Evolutionary conservation across 225 moss, liverwort and hornwort genomes (phyloP).

Genomic region (Antitrichia curtipendula): DNA sequence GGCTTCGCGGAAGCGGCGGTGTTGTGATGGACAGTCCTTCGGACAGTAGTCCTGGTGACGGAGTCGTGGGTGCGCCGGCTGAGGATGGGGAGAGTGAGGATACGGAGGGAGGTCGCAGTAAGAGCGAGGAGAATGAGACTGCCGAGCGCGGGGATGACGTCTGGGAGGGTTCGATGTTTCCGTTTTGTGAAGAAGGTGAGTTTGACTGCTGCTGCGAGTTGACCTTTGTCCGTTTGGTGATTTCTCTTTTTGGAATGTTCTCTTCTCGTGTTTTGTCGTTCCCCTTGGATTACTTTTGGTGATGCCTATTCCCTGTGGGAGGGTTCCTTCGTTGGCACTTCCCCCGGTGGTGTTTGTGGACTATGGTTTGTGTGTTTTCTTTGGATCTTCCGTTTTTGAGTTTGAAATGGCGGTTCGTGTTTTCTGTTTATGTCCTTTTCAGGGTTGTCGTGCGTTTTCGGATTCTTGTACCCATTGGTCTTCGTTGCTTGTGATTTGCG

Average conservation of each 20-base stretch:
- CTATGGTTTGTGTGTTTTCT: too few species aligned
- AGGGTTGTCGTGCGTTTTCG: background rate
- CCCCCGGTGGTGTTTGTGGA: too few species aligned
- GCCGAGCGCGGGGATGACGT: conserved; percentile 70
- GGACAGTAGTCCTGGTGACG: conserved; percentile 6
- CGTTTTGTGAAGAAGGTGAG: conserved; percentile 87
- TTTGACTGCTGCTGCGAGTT: background rate
- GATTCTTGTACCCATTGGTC: background rate
- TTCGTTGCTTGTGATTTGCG: background rate
- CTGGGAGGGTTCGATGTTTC: conserved; percentile 96
- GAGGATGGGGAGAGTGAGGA: conserved; percentile 85
- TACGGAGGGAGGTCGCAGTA: conserved; percentile 65
- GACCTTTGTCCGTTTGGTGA: background rate
- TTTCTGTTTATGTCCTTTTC: background rate
- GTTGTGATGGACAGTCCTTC: conserved; percentile 24
- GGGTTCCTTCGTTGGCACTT: too few species aligned
- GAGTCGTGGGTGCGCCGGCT: conserved; percentile 17
- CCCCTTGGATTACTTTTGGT: background rate
- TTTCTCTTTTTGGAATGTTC: background rate
- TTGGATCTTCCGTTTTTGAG: background rate
- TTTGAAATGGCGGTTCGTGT: background rate
- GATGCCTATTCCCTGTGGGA: background rate
- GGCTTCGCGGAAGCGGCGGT: conserved; percentile 12
- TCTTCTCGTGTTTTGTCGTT: background rate
- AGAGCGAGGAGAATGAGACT: conserved; percentile 80